A percentile compares a stretch with the other conserved stretches of the same genome.
These are phyloP conservation scores for Paecilomyces formosus DNA, from an alignment of 2,329 filamentous ascomycete species.

Conservation along the genomic window DNA sequence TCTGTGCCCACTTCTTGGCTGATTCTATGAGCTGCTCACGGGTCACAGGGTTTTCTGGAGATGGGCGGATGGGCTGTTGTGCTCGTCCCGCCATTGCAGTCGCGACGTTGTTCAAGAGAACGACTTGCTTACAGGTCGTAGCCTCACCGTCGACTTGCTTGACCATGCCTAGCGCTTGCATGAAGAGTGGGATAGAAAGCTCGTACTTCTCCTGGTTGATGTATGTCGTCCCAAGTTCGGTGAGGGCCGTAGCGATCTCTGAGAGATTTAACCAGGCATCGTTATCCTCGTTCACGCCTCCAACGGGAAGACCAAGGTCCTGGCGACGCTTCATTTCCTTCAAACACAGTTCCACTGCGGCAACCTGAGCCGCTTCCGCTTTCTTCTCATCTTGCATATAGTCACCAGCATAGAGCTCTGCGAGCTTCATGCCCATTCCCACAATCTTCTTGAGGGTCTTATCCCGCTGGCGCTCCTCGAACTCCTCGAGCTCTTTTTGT, in stretches of 20 bases:
- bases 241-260: constrained; percentile 26
- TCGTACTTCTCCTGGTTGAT: constrained; percentile 66
- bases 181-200: constrained; percentile 75
- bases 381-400: constrained; percentile 66
- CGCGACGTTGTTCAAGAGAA: constrained; percentile 56
- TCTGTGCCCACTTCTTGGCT: constrained; percentile 70
- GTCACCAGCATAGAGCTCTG: constrained; percentile 70
- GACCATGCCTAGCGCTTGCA: constrained; percentile 71
- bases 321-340: constrained; percentile 65
- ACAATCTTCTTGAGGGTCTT: constrained; percentile 67
- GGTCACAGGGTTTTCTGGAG: constrained; percentile 38
- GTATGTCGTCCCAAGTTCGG: constrained; percentile 70
- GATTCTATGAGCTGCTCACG: constrained; percentile 59
- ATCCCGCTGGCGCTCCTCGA: constrained; percentile 44
- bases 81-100: constrained; percentile 39
- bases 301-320: constrained; percentile 59
- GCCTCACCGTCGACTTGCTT: constrained; percentile 35
- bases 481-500: constrained; percentile 16
- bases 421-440: constrained; percentile 73
- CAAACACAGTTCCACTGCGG: constrained; percentile 73
- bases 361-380: constrained; percentile 68
- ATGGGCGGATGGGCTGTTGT: constrained; percentile 24
- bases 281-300: constrained; percentile 47
- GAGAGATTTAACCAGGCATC: constrained; percentile 30
- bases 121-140: constrained; percentile 66